These are phyloP conservation scores for Pontederia paniculata DNA, from an alignment of 176 grass and related monocot genomes.

Conservation along the genomic window DNA sequence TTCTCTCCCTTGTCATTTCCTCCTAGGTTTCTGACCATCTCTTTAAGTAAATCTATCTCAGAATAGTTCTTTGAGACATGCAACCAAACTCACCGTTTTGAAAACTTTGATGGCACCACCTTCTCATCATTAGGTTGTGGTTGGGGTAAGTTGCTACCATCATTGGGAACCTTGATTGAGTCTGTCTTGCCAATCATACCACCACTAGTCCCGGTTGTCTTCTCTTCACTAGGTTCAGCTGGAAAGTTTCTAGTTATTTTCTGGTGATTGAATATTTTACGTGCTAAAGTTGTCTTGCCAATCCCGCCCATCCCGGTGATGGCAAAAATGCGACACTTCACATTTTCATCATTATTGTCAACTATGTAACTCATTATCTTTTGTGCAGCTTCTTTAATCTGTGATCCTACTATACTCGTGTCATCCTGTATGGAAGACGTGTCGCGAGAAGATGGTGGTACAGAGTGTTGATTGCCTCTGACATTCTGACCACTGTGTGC, in stretches of 20 bases:
- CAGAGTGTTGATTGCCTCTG: not conserved
- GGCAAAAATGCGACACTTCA: not conserved
- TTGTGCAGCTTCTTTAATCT: slow-evolving; percentile 4
- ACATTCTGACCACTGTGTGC: too few relatives aligned
- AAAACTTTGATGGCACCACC: too few relatives aligned
- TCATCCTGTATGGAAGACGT: too few relatives aligned
- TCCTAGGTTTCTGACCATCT: not conserved
- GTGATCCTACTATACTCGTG: too few relatives aligned
- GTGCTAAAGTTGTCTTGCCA: slow-evolving; percentile 36
- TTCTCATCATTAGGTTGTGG: too few relatives aligned
- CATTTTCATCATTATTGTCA: not conserved
- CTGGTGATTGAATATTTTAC: slow-evolving; percentile 14
- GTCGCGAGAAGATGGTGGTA: not conserved
- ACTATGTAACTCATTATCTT: slow-evolving; percentile 3
- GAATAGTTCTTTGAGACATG: too few relatives aligned
- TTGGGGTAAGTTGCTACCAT: too few relatives aligned
- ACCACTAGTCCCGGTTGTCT: slow-evolving; percentile 7
- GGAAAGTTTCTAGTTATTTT: not conserved
- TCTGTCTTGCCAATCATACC: slow-evolving; percentile 11
- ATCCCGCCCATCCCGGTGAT: slow-evolving; percentile 26
- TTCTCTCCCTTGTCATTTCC: not conserved
- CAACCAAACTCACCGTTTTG: too few relatives aligned
- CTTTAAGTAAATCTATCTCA: too few relatives aligned
- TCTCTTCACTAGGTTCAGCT: too few relatives aligned
- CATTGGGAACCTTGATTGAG: too few relatives aligned